Base-by-base conservation (phyloP, 2,329 filamentous ascomycete species). In the Tolypocladium sp. region DNA sequence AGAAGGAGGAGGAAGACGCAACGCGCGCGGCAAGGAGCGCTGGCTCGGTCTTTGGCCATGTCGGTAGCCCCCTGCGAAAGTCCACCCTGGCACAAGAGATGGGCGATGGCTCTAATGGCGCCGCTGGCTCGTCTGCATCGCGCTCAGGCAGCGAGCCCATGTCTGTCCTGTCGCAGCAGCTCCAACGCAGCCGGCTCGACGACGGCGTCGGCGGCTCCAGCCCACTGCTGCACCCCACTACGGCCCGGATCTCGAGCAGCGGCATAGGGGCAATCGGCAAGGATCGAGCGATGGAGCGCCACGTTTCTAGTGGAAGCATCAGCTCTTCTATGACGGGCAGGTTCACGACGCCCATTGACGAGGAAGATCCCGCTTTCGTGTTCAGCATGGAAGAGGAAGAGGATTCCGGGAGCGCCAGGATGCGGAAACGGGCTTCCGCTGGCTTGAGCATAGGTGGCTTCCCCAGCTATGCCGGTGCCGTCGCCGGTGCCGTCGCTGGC, bases 361-460 rank as follows among this genome's bases (percentile, higher is more conserved):
- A 87, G 67, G 84, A 87, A 64, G 83, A 87, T 58, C 77, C 82
- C 4, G 80, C 83, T 33, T 86, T 87, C 63, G 81, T 87, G 17
- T 87, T 87, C 68, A 82, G 76, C 66, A 87, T 87, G 84, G 84
- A 87, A 64, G 82, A 85, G 58, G 82, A 83, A 33, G 81, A 82
- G 27, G 82, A 85, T 38, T 73, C 79, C 27, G 74, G 79, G 42
- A 71, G 71, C 22, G 72, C 74, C 58, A 73, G 76, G 49, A 74
- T 76, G 12, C 72, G 78, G 57, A 83, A 82, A 71, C 77, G 80
- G 58, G 74, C 70, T 2, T 80, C 80, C 2, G 77, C 76, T 6
- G 76, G 77, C 15, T 65, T 77, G 42, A 70, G 68, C 55, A 71
- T 75, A 57, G 70, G 71, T 6, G 69, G 69, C 30, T 73, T 74